Conservation (phyloP, 768 basidiomycete genomes). For the Tylopilus balloui region DNA sequence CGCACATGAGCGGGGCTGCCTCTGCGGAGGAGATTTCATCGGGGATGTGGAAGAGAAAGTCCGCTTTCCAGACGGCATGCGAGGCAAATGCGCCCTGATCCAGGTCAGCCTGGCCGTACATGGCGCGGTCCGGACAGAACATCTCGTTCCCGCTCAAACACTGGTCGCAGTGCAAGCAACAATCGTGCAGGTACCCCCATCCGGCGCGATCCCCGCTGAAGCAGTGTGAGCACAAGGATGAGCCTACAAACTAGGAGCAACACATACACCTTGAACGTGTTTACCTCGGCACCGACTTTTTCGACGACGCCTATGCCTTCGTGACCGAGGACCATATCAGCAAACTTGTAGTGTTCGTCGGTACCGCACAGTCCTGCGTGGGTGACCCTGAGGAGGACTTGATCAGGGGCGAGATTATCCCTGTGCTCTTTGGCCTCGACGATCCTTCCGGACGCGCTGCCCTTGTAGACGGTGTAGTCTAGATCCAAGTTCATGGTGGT, state of each 20-base stretch:
- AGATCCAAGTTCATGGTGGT: slow-evolving; percentile 18
- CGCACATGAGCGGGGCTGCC: slow-evolving; percentile 38
- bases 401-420: slow-evolving; percentile 19
- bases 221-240: not conserved
- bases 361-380: slow-evolving; percentile 38
- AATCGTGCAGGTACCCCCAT: slow-evolving; percentile 32
- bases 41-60: slow-evolving; percentile 35
- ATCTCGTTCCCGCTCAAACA: slow-evolving; percentile 34
- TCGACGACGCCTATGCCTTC: slow-evolving; percentile 37
- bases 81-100: slow-evolving; percentile 36
- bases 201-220: slow-evolving; percentile 35
- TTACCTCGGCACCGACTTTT: slow-evolving; percentile 29
- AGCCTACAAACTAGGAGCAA: not conserved
- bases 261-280: slow-evolving; percentile 33
- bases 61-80: slow-evolving; percentile 33
- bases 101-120: slow-evolving; percentile 24
- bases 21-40: slow-evolving; percentile 25
- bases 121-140: slow-evolving; percentile 20
- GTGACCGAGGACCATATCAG: slow-evolving; percentile 38
- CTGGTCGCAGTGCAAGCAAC: slow-evolving; percentile 32
- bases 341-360: slow-evolving; percentile 31
- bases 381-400: slow-evolving; percentile 32
- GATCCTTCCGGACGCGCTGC: slow-evolving; percentile 18
- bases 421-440: slow-evolving; percentile 14
- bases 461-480: slow-evolving; percentile 31